Conservation (phyloP, 2,329 filamentous ascomycete genomes). For the Hymenoscyphus occultus region DNA sequence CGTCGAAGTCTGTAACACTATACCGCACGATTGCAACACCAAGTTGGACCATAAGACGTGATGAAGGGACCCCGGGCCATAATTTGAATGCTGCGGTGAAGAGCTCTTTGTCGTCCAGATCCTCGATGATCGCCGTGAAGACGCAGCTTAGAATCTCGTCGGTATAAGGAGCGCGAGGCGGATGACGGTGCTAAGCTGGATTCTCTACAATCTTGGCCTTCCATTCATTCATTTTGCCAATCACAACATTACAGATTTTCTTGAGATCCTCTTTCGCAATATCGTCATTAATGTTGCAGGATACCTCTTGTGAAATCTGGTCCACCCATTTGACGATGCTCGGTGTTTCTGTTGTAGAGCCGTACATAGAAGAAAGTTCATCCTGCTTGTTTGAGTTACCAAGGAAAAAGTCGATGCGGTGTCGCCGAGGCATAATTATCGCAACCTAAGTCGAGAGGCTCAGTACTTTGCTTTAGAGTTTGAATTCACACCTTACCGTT, state of each 20-base stretch:
- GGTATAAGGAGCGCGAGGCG: too few species aligned
- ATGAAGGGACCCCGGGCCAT: too few species aligned
- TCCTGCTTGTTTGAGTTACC: neutral
- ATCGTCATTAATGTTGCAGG: neutral
- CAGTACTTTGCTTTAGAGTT: too few species aligned
- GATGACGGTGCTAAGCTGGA: too few species aligned
- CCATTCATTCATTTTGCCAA: constrained; percentile 4
- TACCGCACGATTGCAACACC: too few species aligned
- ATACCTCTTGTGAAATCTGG: constrained; percentile 4
- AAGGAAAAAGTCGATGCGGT: constrained; percentile 16
- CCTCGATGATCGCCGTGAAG: too few species aligned
- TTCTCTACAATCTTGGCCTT: neutral
- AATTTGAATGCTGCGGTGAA: too few species aligned
- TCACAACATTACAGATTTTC: constrained; percentile 13
- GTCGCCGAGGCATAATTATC: constrained; percentile 17
- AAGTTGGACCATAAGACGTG: too few species aligned
- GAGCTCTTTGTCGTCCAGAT: too few species aligned
- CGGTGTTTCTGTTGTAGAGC: neutral
- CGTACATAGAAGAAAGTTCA: neutral
- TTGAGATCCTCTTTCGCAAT: constrained; percentile 5
- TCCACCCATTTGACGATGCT: constrained; percentile 12
- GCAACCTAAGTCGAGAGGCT: constrained; percentile 11
- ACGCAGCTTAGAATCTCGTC: too few species aligned
- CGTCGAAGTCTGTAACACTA: too few species aligned
- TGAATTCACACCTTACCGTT: constrained; percentile 15